Evolutionary conservation across 306 rosid species (phyloP).

Genomic region (Cucumis sativus): DNA sequence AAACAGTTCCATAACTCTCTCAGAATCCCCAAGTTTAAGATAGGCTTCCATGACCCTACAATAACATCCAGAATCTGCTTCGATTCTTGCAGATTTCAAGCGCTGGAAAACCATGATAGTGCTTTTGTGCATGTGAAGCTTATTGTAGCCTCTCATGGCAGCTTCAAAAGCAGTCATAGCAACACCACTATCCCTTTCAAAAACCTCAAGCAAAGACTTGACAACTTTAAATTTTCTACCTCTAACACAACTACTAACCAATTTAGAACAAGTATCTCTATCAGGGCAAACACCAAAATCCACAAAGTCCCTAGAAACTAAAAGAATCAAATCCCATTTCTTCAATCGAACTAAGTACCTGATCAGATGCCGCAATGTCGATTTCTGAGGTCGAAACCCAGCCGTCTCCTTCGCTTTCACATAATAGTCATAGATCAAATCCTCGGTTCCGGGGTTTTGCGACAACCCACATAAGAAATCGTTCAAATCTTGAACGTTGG

Average conservation of each 20-base stretch:
- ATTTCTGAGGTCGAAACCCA: constrained; percentile 36
- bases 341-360: constrained; percentile 48
- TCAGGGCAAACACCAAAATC: constrained; percentile 43
- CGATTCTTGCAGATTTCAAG: constrained; percentile 22
- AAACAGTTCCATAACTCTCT: constrained; percentile 34
- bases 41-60: constrained; percentile 47
- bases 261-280: constrained; percentile 32
- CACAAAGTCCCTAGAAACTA: constrained; percentile 36
- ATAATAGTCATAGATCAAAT: constrained; percentile 36
- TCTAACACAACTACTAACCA: constrained; percentile 38
- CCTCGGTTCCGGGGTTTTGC: constrained; percentile 29
- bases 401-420: constrained; percentile 37
- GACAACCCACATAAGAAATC: constrained; percentile 37
- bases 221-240: constrained; percentile 46
- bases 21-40: constrained; percentile 25
- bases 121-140: constrained; percentile 58
- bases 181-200: constrained; percentile 17
- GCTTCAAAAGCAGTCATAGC: constrained; percentile 30
- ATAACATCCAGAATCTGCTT: constrained; percentile 32
- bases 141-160: constrained; percentile 50
- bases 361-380: constrained; percentile 31
- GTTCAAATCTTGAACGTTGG: constrained; percentile 12
- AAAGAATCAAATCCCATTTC: constrained; percentile 34
- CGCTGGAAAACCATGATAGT: constrained; percentile 24
- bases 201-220: constrained; percentile 28